These are phyloP conservation scores for Trichoderma atrobrunneum DNA, from an alignment of 2,329 filamentous ascomycete genomes.

Conservation along the genomic window DNA sequence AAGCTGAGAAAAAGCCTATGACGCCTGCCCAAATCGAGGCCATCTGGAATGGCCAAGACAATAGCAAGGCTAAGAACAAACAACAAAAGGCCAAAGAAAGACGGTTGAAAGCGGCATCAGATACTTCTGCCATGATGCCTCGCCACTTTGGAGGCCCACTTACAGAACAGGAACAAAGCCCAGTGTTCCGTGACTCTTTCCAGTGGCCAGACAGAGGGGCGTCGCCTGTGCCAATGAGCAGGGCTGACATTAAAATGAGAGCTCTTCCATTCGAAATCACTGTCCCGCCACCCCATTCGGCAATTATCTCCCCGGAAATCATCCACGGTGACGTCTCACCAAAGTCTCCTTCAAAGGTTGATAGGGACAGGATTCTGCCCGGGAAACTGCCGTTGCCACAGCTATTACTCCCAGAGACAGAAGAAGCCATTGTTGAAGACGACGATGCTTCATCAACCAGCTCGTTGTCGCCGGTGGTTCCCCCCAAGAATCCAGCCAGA, in stretches of 20 bases:
- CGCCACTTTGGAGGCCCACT: not conserved
- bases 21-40: constrained; percentile 49
- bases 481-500: constrained; percentile 27
- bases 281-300: constrained; percentile 8
- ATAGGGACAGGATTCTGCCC: not conserved
- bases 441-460: constrained; percentile 2
- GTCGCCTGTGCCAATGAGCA: constrained; percentile 5
- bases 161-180: not conserved
- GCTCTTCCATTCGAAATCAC: constrained; percentile 17
- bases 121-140: not conserved
- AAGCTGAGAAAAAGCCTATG: constrained; percentile 53
- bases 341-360: constrained; percentile 13
- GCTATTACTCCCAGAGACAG: not conserved
- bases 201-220: constrained; percentile 2
- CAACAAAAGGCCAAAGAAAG: constrained; percentile 15
- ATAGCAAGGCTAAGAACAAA: not conserved
- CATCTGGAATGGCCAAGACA: constrained; percentile 19
- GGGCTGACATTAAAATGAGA: constrained; percentile 4
- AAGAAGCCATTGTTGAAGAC: constrained; percentile 7
- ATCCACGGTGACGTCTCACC: constrained; percentile 13
- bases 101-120: constrained; percentile 8
- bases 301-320: constrained; percentile 11
- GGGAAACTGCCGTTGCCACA: not conserved
- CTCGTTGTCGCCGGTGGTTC: constrained; percentile 10
- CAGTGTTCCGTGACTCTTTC: constrained; percentile 6